A percentile compares a stretch with the other conserved stretches of the same genome.
Evolutionary conservation across 768 basidiomycete genomes (phyloP).

Genomic region (Postia placenta): DNA sequence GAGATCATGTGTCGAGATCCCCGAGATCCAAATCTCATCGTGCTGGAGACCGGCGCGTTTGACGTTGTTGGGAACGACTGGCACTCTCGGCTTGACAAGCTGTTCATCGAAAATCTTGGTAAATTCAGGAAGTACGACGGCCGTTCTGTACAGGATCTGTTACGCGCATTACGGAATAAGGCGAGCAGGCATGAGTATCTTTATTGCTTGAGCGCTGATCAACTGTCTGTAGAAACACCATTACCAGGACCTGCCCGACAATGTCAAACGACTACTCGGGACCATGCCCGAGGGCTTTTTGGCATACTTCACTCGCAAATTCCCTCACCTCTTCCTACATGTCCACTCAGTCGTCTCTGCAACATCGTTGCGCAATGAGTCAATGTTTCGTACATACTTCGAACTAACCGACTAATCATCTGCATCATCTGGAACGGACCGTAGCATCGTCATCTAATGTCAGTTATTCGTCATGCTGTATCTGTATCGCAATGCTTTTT

Average conservation of each 20-base stretch:
- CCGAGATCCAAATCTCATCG: conserved; percentile 65
- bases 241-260: conserved; percentile 93
- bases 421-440: neutral
- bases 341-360: conserved; percentile 78
- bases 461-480: conserved; percentile 21
- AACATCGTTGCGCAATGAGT: conserved; percentile 70
- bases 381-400: conserved; percentile 90
- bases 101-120: conserved; percentile 90
- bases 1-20: conserved; percentile 97
- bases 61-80: conserved; percentile 87
- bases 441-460: conserved; percentile 8
- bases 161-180: conserved; percentile 94
- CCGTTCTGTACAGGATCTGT: conserved; percentile 80
- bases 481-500: conserved; percentile 20
- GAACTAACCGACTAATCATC: conserved; percentile 39
- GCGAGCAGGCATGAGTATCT: conserved; percentile 26
- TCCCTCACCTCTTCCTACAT: conserved; percentile 86
- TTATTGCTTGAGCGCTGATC: conserved; percentile 1
- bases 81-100: conserved; percentile 78
- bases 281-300: conserved; percentile 91
- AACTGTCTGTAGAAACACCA: conserved; percentile 77
- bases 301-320: conserved; percentile 89
- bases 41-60: conserved; percentile 65
- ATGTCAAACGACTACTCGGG: conserved; percentile 83
- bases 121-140: conserved; percentile 98